Evolutionary conservation across 2,329 filamentous ascomycete genomes (phyloP).

Genomic region (Fusarium xylarioides): DNA sequence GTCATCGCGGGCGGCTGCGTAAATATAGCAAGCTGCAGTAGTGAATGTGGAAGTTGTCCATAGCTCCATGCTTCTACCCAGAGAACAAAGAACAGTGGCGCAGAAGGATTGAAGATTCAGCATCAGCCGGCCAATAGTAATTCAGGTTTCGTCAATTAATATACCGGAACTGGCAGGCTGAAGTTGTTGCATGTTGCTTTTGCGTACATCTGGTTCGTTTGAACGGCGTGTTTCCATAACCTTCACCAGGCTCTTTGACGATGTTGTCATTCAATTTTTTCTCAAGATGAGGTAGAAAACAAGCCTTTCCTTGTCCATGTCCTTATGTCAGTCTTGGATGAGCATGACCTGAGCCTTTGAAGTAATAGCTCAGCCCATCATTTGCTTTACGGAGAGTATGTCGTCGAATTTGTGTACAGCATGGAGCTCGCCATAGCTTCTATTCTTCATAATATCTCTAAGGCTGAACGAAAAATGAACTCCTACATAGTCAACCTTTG

Average conservation of each 20-base stretch:
- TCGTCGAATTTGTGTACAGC: too few species aligned
- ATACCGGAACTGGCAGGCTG: rapidly evolving
- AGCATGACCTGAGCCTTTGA: neutral
- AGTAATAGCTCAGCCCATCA: too few species aligned
- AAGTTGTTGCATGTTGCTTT: neutral
- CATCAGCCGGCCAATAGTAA: neutral
- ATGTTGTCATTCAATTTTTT: neutral
- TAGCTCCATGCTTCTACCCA: neutral
- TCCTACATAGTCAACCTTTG: rapidly evolving
- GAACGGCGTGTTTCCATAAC: neutral
- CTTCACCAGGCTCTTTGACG: neutral
- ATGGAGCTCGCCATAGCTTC: neutral
- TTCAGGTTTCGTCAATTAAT: rapidly evolving
- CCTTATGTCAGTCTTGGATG: neutral
- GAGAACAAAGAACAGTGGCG: neutral
- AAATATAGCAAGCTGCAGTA: neutral
- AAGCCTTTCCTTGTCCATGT: neutral
- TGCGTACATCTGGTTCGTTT: neutral
- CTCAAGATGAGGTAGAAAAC: rapidly evolving
- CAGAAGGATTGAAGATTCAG: neutral
- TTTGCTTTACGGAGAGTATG: neutral
- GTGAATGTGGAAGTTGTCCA: neutral
- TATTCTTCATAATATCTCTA: neutral
- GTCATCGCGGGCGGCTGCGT: neutral
- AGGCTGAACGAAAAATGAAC: rapidly evolving